Conservation (phyloP, 441 rosid genomes). For the Pelargonium hybrid region DNA sequence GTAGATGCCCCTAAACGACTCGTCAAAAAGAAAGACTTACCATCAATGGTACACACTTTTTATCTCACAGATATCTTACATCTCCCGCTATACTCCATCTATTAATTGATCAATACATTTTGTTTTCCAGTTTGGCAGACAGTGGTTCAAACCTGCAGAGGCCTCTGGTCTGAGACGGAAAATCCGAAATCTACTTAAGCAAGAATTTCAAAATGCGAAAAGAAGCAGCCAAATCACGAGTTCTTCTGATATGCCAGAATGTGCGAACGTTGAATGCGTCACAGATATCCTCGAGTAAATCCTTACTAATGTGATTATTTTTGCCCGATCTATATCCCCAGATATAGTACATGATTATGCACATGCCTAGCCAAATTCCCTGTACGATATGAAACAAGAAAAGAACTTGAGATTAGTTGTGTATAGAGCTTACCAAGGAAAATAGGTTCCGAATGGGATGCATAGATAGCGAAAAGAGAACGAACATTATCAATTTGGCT, state of each 20-base stretch:
- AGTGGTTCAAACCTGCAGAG: slow-evolving; percentile 80
- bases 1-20: slow-evolving; percentile 76
- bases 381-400: too few species aligned
- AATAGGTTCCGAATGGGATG: too few species aligned
- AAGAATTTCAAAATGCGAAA: slow-evolving; percentile 34
- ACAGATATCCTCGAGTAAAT: too few species aligned
- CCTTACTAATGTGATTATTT: too few species aligned
- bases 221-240: slow-evolving; percentile 4
- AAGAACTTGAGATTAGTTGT: too few species aligned
- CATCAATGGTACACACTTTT: slow-evolving; percentile 43
- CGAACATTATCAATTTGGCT: too few species aligned
- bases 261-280: too few species aligned
- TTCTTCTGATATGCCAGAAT: background rate
- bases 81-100: background rate
- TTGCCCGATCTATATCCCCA: too few species aligned
- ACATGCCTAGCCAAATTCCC: too few species aligned
- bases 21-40: slow-evolving; percentile 54
- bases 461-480: too few species aligned
- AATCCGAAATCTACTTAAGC: slow-evolving; percentile 42
- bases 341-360: too few species aligned
- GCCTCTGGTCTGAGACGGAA: slow-evolving; percentile 70
- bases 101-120: background rate
- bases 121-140: slow-evolving; percentile 57
- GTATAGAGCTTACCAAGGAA: too few species aligned
- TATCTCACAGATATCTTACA: background rate